Conservation (phyloP, 371 early-diverging fungal species). For the Actinomortierella wolfii region DNA sequence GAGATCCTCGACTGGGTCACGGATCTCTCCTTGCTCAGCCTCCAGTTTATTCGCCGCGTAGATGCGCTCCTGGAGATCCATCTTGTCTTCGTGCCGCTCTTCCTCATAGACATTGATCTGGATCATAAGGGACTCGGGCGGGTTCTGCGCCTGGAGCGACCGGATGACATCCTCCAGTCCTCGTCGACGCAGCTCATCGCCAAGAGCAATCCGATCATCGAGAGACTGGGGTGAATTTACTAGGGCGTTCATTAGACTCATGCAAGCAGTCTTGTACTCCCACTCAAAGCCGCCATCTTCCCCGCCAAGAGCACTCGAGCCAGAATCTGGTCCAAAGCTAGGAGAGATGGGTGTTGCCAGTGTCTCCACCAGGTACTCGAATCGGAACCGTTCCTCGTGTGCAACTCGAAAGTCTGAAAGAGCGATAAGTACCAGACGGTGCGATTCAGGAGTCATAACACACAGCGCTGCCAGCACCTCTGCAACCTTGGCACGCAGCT, state of each 20-base stretch:
- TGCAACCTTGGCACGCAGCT: slow-evolving; percentile 52
- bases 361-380: slow-evolving; percentile 60
- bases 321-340: slow-evolving; percentile 4
- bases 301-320: slow-evolving; percentile 8
- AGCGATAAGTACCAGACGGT: slow-evolving; percentile 52
- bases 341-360: slow-evolving; percentile 28
- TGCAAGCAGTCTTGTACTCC: slow-evolving; percentile 58
- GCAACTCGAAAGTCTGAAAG: slow-evolving; percentile 58
- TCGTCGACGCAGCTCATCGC: slow-evolving; percentile 61
- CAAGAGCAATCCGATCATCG: slow-evolving; percentile 55
- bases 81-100: slow-evolving; percentile 54
- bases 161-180: slow-evolving; percentile 59
- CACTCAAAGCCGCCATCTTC: slow-evolving; percentile 30
- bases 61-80: slow-evolving; percentile 54
- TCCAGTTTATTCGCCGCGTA: background rate
- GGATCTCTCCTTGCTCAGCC: background rate
- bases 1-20: slow-evolving; percentile 2
- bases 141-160: slow-evolving; percentile 40
- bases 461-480: slow-evolving; percentile 60
- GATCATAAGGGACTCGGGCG: slow-evolving; percentile 51
- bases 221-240: slow-evolving; percentile 58
- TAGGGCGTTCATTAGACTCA: slow-evolving; percentile 58
- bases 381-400: slow-evolving; percentile 66
- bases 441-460: slow-evolving; percentile 52
- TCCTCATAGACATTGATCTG: slow-evolving; percentile 53